phyloP scores from a whole-genome alignment of 1,139 yeast genomes.

The Waltiozyma sp. region DNA sequence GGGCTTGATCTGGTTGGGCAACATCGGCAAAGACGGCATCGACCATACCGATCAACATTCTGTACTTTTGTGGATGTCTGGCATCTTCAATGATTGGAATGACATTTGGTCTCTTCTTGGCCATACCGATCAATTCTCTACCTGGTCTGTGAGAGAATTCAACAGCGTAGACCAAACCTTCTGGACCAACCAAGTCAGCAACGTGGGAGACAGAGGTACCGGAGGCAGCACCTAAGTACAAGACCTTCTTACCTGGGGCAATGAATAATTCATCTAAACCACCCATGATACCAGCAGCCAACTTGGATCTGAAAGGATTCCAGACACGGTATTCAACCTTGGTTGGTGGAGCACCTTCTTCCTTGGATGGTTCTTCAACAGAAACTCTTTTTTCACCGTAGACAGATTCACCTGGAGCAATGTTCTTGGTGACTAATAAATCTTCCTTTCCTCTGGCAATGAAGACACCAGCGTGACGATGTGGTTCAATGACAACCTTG shows the following conservation, averaged over 20 bases:
- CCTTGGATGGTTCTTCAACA: slow-evolving; percentile 83
- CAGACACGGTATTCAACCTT: slow-evolving; percentile 98
- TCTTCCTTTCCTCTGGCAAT: slow-evolving; percentile 99
- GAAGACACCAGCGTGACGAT: slow-evolving; percentile 95
- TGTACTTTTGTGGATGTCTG: slow-evolving; percentile 98
- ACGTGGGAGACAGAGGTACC: slow-evolving; percentile 99
- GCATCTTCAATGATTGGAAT: slow-evolving; percentile 99
- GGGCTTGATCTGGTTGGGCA: slow-evolving; percentile 99
- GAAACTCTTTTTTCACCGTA: slow-evolving; percentile 96
- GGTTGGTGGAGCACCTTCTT: slow-evolving; percentile 82
- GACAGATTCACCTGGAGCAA: slow-evolving; percentile 96
- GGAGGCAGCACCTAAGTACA: slow-evolving; percentile 97
- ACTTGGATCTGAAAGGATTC: slow-evolving; percentile 99
- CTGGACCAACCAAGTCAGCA: slow-evolving; percentile 97
- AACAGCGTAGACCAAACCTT: slow-evolving; percentile 96
- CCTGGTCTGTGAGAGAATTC: slow-evolving; percentile 99
- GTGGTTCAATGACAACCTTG: slow-evolving; percentile 95
- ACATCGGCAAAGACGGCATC: slow-evolving; percentile 98
- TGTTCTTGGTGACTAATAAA: slow-evolving; percentile 89
- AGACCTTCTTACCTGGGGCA: slow-evolving; percentile 96
- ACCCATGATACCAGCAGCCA: slow-evolving; percentile 99
- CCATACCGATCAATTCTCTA: slow-evolving; percentile 98
- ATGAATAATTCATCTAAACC: slow-evolving; percentile 96
- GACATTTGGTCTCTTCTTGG: slow-evolving; percentile 98
- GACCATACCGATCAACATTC: slow-evolving; percentile 98